Percentiles rank a stretch among this genome's conserved stretches.
Conservation (phyloP, 2,329 filamentous ascomycete species). For the Cordyceps cicadae region DNA sequence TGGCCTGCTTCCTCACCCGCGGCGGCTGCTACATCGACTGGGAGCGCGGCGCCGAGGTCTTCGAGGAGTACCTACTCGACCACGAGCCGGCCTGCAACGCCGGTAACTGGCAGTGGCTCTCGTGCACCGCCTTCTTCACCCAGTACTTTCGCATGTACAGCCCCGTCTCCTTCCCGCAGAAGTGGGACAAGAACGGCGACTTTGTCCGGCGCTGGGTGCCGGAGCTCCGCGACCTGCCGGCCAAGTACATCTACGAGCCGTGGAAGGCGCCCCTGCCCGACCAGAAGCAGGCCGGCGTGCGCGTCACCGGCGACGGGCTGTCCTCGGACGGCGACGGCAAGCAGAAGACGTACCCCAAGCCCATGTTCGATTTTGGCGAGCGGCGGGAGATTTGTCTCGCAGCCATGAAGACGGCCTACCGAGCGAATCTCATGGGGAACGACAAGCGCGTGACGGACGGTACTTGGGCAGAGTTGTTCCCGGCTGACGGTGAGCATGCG, state of each 20-base stretch:
- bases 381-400: constrained; percentile 54
- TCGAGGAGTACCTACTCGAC: constrained; percentile 67
- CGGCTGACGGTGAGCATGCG: constrained; percentile 32
- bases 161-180: constrained; percentile 63
- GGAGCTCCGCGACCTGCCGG: constrained; percentile 52
- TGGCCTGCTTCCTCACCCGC: constrained; percentile 72
- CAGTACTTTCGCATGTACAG: constrained; percentile 65
- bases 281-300: constrained; percentile 59
- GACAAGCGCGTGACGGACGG: constrained; percentile 55
- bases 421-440: constrained; percentile 55
- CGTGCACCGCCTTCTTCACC: constrained; percentile 65
- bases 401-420: constrained; percentile 64
- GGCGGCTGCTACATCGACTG: constrained; percentile 72
- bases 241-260: constrained; percentile 71
- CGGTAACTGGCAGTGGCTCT: constrained; percentile 73
- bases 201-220: constrained; percentile 61
- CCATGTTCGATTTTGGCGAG: constrained; percentile 68
- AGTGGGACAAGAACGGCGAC: constrained; percentile 62
- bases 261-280: constrained; percentile 64
- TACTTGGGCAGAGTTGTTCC: constrained; percentile 42
- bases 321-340: constrained; percentile 21
- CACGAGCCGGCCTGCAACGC: constrained; percentile 66
- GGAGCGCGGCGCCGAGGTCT: constrained; percentile 71
- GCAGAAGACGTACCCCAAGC: constrained; percentile 54
- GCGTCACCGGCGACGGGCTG: constrained; percentile 47